Conservation (phyloP, 495 filamentous ascomycete species). For the Aspergillus haitiensis region DNA sequence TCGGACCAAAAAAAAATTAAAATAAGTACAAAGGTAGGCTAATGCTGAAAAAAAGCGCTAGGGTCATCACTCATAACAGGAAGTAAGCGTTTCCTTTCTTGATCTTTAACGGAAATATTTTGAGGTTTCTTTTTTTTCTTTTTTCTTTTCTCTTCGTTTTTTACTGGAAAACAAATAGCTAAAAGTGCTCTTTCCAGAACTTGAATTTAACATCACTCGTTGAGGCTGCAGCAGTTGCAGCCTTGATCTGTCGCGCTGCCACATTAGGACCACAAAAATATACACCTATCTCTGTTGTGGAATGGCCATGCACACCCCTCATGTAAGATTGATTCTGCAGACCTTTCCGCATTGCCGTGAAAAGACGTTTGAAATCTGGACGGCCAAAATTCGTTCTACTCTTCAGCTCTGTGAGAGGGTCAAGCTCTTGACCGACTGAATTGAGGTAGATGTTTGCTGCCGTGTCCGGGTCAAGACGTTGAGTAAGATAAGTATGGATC, state of each 20-base stretch:
- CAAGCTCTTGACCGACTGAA: slow-evolving; percentile 79
- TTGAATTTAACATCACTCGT: slow-evolving; percentile 82
- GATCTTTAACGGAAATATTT: slow-evolving; percentile 1
- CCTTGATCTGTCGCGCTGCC: slow-evolving; percentile 81
- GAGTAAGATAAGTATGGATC: slow-evolving; percentile 97
- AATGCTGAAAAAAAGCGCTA: slow-evolving; percentile 14
- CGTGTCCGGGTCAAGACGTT: slow-evolving; percentile 85
- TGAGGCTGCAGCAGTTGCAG: slow-evolving; percentile 69
- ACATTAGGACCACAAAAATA: slow-evolving; percentile 92
- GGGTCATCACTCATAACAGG: slow-evolving; percentile 21
- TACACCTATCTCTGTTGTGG: slow-evolving; percentile 85
- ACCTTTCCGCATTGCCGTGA: slow-evolving; percentile 82
- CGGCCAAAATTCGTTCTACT: slow-evolving; percentile 92
- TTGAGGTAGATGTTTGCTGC: slow-evolving; percentile 97
- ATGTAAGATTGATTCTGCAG: slow-evolving; percentile 85
- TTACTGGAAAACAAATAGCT: slow-evolving; percentile 2
- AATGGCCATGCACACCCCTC: slow-evolving; percentile 65
- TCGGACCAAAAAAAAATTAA: slow-evolving; percentile 22
- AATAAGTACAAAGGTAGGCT: slow-evolving; percentile 10
- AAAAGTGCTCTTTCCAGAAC: slow-evolving; percentile 98
- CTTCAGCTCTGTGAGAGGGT: slow-evolving; percentile 89
- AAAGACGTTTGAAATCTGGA: slow-evolving; percentile 83
- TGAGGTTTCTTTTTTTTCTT: not conserved
- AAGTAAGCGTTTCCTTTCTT: not conserved
- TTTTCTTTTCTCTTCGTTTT: too few species aligned